Evolutionary conservation across 192 early-diverging fungal species (phyloP).

Genomic region (Glomus cerebriforme): DNA sequence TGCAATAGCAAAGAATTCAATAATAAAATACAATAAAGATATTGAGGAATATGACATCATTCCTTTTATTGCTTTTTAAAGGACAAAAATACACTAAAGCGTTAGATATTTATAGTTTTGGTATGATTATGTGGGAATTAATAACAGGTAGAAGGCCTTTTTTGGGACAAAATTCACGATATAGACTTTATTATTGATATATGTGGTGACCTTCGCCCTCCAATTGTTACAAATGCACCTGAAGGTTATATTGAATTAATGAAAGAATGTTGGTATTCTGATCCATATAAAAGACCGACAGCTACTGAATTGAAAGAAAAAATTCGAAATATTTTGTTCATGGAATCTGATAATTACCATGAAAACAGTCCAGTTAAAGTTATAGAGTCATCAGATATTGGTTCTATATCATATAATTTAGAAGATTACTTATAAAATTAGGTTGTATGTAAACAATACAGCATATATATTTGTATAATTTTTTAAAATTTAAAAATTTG

Average conservation of each 20-base stretch:
- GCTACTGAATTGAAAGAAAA: not conserved
- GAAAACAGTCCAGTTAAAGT: not conserved
- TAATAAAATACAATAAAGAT: not conserved
- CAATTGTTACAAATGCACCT: not conserved
- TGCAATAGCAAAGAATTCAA: not conserved
- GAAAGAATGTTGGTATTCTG: not conserved
- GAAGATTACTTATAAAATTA: too few relatives aligned
- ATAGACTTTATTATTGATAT: not conserved
- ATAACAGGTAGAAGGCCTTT: not conserved
- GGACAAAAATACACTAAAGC: too few relatives aligned
- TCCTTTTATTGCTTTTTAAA: not conserved
- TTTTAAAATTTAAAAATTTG: too few relatives aligned
- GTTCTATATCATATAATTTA: too few relatives aligned
- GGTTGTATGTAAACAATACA: too few relatives aligned
- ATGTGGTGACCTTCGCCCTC: not conserved
- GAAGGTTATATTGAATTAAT: not conserved
- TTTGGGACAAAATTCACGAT: not conserved
- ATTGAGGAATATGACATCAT: not conserved
- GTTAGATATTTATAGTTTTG: too few relatives aligned
- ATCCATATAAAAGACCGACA: not conserved
- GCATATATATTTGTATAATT: too few relatives aligned
- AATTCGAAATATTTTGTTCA: too few relatives aligned
- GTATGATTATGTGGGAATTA: not conserved
- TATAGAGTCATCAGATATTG: not conserved
- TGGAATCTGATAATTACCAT: too few relatives aligned